Evolutionary conservation across 225 moss, liverwort and hornwort genomes (phyloP).

Genomic region (Marchantia polymorpha): DNA sequence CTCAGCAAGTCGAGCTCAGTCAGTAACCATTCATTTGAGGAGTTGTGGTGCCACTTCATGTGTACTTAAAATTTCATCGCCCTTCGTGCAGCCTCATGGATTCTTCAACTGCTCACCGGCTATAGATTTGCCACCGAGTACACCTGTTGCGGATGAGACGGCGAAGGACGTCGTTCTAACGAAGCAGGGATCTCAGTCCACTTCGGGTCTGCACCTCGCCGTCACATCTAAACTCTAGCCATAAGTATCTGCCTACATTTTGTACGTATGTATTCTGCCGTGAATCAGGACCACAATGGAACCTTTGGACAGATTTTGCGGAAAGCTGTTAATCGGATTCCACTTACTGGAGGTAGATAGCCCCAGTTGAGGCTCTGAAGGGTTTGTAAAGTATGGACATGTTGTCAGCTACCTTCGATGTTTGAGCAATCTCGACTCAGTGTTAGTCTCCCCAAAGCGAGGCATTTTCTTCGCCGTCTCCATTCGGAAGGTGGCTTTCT

Average conservation of each 20-base stretch:
- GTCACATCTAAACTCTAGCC: constrained; percentile 33
- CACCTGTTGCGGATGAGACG: constrained; percentile 48
- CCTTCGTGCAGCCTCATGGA: constrained; percentile 69
- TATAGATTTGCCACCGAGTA: constrained; percentile 82
- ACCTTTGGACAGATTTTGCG: neutral
- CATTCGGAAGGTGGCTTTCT: neutral
- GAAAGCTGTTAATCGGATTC: neutral
- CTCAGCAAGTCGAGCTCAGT: too few relatives aligned
- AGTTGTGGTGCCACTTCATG: too few relatives aligned
- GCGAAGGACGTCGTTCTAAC: constrained; percentile 43
- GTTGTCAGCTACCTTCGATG: neutral
- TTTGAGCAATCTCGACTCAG: neutral
- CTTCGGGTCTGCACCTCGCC: constrained; percentile 15
- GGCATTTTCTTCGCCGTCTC: neutral
- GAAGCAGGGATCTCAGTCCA: constrained; percentile 18
- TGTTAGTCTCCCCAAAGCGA: neutral
- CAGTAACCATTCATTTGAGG: too few relatives aligned
- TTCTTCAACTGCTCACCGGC: constrained; percentile 96
- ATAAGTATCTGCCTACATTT: neutral
- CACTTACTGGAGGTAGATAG: neutral
- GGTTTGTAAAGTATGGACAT: neutral
- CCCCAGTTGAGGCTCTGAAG: neutral
- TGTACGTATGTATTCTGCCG: neutral
- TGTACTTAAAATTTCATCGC: neutral
- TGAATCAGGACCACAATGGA: neutral